Evolutionary conservation across 305 asterid genomes (phyloP).

Genomic region (Nicotiana rustica): DNA sequence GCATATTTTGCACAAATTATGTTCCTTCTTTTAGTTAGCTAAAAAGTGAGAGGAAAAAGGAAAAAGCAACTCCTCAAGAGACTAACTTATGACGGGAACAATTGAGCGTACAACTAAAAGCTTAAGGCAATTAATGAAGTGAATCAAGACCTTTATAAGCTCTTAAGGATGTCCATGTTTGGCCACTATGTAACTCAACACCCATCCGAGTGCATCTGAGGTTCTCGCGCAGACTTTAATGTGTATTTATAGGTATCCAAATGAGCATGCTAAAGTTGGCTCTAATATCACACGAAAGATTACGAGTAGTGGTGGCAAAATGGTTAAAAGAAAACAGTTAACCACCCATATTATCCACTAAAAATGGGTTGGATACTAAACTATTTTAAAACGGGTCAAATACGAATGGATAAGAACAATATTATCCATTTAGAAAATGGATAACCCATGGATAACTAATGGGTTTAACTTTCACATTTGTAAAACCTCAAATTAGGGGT

Average conservation of each 20-base stretch:
- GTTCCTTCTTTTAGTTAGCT: background rate
- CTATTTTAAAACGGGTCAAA: no score
- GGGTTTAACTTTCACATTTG: no score
- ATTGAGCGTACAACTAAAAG: background rate
- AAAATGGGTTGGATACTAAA: no score
- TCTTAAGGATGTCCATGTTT: background rate
- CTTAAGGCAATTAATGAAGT: background rate
- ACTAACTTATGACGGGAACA: background rate
- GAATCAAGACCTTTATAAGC: background rate
- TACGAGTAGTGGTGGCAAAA: background rate
- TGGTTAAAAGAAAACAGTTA: no score
- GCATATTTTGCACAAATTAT: background rate
- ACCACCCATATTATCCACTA: no score
- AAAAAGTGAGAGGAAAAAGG: background rate
- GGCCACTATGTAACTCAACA: background rate
- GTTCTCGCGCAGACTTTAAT: background rate
- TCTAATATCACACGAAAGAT: background rate
- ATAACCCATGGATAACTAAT: no score
- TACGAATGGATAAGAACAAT: no score
- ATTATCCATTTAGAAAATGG: no score
- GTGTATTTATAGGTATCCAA: background rate
- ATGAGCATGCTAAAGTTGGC: slow-evolving; percentile 16
- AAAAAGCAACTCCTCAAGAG: background rate
- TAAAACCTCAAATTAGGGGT: no score
- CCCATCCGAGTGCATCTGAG: background rate